Evolutionary conservation across 2,329 filamentous ascomycete species (phyloP).

Genomic region (Chalaropsis ovoidea): DNA sequence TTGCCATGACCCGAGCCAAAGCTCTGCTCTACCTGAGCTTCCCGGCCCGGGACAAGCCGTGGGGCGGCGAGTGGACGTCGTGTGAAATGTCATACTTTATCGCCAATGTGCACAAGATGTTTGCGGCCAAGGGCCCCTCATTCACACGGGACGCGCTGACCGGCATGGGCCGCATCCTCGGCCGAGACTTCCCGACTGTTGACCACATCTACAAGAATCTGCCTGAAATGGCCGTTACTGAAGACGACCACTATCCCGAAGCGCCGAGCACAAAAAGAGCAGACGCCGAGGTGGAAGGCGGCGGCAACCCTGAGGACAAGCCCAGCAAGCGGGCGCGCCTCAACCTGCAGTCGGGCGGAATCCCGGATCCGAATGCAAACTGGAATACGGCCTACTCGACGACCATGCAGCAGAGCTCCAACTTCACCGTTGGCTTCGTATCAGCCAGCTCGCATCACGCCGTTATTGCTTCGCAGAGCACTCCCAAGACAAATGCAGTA

Average conservation of each 20-base stretch:
- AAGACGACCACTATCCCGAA: slow-evolving; percentile 59
- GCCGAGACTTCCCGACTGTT: slow-evolving; percentile 49
- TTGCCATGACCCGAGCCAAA: slow-evolving; percentile 92
- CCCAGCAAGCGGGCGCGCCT: slow-evolving; percentile 27
- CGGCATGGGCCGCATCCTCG: slow-evolving; percentile 61
- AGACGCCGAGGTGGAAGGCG: slow-evolving; percentile 16
- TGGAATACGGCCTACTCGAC: slow-evolving; percentile 44
- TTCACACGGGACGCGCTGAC: slow-evolving; percentile 53
- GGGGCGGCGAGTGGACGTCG: background rate
- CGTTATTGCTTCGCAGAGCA: slow-evolving; percentile 32
- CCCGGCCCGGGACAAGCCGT: slow-evolving; percentile 36
- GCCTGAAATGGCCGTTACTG: slow-evolving; percentile 44
- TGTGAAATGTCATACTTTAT: slow-evolving; percentile 30
- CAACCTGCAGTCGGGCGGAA: slow-evolving; percentile 27
- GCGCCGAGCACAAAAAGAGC: slow-evolving; percentile 42
- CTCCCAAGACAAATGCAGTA: slow-evolving; percentile 25
- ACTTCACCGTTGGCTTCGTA: slow-evolving; percentile 57
- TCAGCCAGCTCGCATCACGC: slow-evolving; percentile 43
- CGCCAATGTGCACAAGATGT: slow-evolving; percentile 29
- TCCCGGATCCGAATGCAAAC: slow-evolving; percentile 32
- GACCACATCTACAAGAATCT: slow-evolving; percentile 45
- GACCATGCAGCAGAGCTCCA: slow-evolving; percentile 50
- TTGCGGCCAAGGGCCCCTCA: slow-evolving; percentile 57
- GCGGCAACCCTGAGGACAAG: slow-evolving; percentile 23
- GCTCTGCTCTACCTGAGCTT: slow-evolving; percentile 76